Evolutionary conservation across 495 filamentous ascomycete species (phyloP).

Genomic region (Aspergillus cavernicola): DNA sequence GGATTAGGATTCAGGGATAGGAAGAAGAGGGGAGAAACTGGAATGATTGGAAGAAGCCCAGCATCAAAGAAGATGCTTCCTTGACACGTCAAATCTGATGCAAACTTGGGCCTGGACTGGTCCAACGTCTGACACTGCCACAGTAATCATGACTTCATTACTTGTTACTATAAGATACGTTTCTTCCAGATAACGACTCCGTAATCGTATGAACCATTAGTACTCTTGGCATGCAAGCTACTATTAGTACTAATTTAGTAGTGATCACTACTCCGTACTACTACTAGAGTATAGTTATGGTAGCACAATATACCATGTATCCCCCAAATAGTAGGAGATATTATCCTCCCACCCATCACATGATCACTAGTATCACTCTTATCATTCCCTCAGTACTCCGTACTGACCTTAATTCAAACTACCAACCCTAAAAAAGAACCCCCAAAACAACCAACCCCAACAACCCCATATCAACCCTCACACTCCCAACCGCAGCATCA

Average conservation of each 20-base stretch:
- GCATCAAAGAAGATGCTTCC: slow-evolving; percentile 1
- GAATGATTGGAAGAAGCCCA: slow-evolving; percentile 11
- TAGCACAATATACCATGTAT: no score
- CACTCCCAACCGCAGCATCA: slow-evolving; percentile 18
- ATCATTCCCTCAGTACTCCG: neutral
- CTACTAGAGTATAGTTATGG: no score
- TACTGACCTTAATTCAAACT: neutral
- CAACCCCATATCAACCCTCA: neutral
- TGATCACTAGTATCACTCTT: neutral
- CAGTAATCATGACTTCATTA: slow-evolving; percentile 9
- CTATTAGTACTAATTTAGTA: no score
- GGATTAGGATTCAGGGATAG: neutral
- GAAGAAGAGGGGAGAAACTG: slow-evolving; percentile 6
- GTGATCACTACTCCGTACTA: no score
- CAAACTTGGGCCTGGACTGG: slow-evolving; percentile 23
- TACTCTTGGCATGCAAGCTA: no score
- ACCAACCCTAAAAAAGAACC: neutral
- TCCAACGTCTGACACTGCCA: slow-evolving; percentile 2
- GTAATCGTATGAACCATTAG: no score
- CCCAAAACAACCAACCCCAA: slow-evolving; percentile 1
- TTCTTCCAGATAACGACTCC: no score
- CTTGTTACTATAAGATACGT: no score
- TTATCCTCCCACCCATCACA: no score
- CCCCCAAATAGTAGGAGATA: no score
- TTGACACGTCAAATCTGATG: slow-evolving; percentile 20